Evolutionary conservation across 768 basidiomycete species (phyloP).

Genomic region (Imleria badia): DNA sequence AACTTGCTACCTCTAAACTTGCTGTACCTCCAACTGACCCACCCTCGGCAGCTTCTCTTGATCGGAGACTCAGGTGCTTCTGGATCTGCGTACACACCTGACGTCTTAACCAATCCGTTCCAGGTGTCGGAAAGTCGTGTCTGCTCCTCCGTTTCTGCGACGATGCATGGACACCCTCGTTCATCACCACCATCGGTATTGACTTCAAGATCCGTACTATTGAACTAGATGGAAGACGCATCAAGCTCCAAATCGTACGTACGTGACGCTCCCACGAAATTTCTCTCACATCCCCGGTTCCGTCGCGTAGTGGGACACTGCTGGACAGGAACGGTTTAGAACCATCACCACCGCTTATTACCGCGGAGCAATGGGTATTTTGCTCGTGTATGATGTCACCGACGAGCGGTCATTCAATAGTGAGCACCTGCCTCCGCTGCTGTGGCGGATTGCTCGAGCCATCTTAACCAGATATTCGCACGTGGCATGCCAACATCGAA

Average conservation of each 20-base stretch:
- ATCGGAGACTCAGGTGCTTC: constrained; percentile 89
- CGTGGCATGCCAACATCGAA: constrained; percentile 97
- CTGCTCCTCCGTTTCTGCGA: constrained; percentile 96
- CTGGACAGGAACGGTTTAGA: constrained; percentile 97
- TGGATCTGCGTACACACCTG: background rate
- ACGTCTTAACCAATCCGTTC: constrained; percentile 12
- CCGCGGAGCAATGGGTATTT: constrained; percentile 97
- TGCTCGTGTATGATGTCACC: constrained; percentile 98
- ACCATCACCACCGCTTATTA: constrained; percentile 99
- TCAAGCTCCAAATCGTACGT: constrained; percentile 97
- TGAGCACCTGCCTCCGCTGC: constrained; percentile 44
- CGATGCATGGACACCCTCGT: constrained; percentile 98
- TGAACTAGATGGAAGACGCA: constrained; percentile 95
- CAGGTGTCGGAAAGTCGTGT: constrained; percentile 96
- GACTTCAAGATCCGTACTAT: constrained; percentile 99
- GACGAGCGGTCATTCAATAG: constrained; percentile 95
- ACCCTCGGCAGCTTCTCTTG: constrained; percentile 68
- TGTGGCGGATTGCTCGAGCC: constrained; percentile 1
- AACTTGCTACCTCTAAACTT: constrained; percentile 9
- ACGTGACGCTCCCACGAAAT: background rate
- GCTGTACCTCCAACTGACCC: background rate
- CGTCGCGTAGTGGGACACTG: constrained; percentile 88
- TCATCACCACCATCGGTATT: constrained; percentile 99
- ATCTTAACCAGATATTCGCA: constrained; percentile 78
- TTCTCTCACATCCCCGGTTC: background rate